phyloP scores from a whole-genome alignment of 2,329 filamentous ascomycete genomes.

The Talaromyces sp. region DNA sequence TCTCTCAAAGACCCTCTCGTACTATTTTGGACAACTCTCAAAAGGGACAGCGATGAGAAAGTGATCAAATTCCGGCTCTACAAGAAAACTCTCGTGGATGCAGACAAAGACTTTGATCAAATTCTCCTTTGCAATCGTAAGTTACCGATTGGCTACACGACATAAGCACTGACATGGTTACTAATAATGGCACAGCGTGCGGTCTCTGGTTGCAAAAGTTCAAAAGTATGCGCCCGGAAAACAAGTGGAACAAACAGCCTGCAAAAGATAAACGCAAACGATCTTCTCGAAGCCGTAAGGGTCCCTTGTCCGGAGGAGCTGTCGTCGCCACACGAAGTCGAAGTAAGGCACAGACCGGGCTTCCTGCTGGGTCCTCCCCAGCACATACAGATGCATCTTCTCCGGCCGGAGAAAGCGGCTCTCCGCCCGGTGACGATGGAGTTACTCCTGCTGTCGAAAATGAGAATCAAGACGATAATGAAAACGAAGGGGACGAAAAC shows the following conservation, averaged over 20 bases:
- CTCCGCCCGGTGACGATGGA: conserved; percentile 22
- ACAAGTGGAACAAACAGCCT: conserved; percentile 71
- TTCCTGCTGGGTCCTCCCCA: conserved; percentile 33
- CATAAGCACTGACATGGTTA: neutral
- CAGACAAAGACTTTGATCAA: conserved; percentile 67
- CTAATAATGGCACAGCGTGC: conserved; percentile 53
- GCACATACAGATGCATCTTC: conserved; percentile 33
- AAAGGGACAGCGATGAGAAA: conserved; percentile 57
- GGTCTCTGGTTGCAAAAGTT: conserved; percentile 92
- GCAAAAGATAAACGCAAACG: conserved; percentile 37
- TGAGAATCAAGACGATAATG: conserved; percentile 26
- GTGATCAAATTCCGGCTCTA: conserved; percentile 66
- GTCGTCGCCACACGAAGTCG: conserved; percentile 26
- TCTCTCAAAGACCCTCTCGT: conserved; percentile 68
- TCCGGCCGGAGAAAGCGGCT: conserved; percentile 18
- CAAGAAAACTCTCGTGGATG: conserved; percentile 63
- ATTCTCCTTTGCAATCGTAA: conserved; percentile 82
- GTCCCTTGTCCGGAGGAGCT: conserved; percentile 28
- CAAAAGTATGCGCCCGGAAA: conserved; percentile 73
- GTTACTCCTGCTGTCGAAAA: conserved; percentile 29
- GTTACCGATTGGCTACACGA: conserved; percentile 27
- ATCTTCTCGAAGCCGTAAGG: conserved; percentile 28
- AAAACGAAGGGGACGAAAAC: conserved; percentile 12
- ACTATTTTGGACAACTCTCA: conserved; percentile 66
- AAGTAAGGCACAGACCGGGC: conserved; percentile 22